These are phyloP conservation scores for Pseudomonodictys pantanalensis DNA, from an alignment of 495 filamentous ascomycete species.

Conservation along the genomic window DNA sequence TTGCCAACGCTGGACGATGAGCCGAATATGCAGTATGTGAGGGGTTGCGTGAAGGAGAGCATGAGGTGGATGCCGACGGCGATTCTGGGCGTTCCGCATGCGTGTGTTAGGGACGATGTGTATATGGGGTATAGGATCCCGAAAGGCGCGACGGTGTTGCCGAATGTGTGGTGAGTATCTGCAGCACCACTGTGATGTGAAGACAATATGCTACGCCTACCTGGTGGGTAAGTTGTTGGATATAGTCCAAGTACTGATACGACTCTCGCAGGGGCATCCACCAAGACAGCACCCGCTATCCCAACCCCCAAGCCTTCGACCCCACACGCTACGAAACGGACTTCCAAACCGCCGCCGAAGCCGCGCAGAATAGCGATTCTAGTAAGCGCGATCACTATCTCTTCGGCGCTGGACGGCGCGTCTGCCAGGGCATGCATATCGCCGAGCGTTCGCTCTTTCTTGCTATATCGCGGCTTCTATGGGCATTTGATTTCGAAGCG, in stretches of 20 bases:
- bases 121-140: constrained; percentile 36
- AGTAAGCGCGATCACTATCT: constrained; percentile 12
- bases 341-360: background rate
- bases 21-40: constrained; percentile 25
- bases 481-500: constrained; percentile 12
- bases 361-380: background rate
- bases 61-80: constrained; percentile 20
- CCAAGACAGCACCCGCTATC: constrained; percentile 48
- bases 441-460: constrained; percentile 21
- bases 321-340: constrained; percentile 53
- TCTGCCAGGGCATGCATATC: constrained; percentile 27
- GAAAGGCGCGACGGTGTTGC: constrained; percentile 31
- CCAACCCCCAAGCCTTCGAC: constrained; percentile 54
- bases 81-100: constrained; percentile 24
- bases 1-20: constrained; percentile 26
- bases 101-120: constrained; percentile 32
- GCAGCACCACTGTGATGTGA: background rate
- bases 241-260: too few species aligned
- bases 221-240: background rate
- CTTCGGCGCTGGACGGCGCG: constrained; percentile 24
- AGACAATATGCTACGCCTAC: background rate
- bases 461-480: constrained; percentile 15
- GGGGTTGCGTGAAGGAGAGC: constrained; percentile 28
- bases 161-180: constrained; percentile 17
- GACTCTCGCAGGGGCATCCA: constrained; percentile 53